A percentile compares a stretch with the other conserved stretches of the same genome.
phyloP scores from a whole-genome alignment of 495 filamentous ascomycete genomes.

The Eremomyces bilateralis region DNA sequence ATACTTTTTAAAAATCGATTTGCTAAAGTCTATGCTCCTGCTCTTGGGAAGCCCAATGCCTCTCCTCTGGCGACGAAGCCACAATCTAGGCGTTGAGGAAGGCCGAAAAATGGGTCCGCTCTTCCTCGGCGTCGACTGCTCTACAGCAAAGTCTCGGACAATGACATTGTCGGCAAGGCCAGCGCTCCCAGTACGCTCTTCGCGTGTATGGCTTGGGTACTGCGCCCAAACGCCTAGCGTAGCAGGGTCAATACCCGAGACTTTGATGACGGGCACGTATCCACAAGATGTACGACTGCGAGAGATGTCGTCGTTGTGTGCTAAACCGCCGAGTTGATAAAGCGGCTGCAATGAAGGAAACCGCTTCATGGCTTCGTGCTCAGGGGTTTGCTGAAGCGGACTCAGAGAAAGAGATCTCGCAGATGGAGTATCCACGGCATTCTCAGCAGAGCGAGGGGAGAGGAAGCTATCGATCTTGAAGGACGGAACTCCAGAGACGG shows the following conservation, averaged over 20 bases:
- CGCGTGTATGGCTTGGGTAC: slow-evolving; percentile 11
- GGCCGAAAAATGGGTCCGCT: slow-evolving; percentile 1
- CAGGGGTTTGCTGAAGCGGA: not conserved
- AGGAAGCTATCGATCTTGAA: not conserved
- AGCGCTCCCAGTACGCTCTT: slow-evolving; percentile 7
- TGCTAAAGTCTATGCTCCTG: slow-evolving; percentile 10
- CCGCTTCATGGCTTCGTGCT: not conserved
- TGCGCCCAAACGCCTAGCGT: slow-evolving; percentile 10
- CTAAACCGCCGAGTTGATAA: not conserved
- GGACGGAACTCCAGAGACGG: not conserved
- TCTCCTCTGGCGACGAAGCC: slow-evolving; percentile 1
- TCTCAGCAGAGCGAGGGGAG: too few species aligned
- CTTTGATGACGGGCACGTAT: not conserved
- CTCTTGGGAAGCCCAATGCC: slow-evolving; percentile 8
- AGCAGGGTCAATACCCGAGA: not conserved
- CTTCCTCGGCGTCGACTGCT: slow-evolving; percentile 1
- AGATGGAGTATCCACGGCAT: too few species aligned
- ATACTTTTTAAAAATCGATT: slow-evolving; percentile 10
- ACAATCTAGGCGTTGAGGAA: slow-evolving; percentile 1
- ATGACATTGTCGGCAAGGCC: slow-evolving; percentile 6
- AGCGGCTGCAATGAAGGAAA: not conserved
- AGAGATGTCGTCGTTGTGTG: slow-evolving; percentile 1
- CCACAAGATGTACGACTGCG: not conserved
- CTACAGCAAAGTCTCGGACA: slow-evolving; percentile 12
- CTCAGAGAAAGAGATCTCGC: too few species aligned